A percentile compares a stretch with the other conserved stretches of the same genome.
phyloP scores from a whole-genome alignment of 257 asterid species.

The Solanum phureja region DNA sequence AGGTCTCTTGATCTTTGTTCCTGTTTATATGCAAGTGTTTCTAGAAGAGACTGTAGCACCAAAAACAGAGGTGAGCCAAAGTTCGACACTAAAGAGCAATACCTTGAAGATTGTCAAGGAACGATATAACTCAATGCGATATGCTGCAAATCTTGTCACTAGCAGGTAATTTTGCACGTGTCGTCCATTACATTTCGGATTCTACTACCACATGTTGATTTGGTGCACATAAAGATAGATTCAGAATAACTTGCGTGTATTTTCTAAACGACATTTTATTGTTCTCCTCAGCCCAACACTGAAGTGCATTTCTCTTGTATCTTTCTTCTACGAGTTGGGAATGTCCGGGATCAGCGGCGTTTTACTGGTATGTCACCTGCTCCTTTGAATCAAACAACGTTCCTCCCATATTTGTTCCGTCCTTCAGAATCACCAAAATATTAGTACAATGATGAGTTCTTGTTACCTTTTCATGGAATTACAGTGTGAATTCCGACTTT shows the following conservation, averaged over 20 bases:
- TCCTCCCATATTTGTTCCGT: background rate
- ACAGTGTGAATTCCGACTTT: background rate
- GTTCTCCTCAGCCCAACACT: slow-evolving; percentile 51
- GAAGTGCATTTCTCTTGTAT: slow-evolving; percentile 57
- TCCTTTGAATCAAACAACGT: background rate
- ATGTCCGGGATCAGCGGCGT: slow-evolving; percentile 81
- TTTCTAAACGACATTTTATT: slow-evolving; percentile 4
- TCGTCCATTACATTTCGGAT: background rate
- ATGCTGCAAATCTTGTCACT: slow-evolving; percentile 51
- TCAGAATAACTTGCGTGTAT: background rate
- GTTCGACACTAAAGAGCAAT: slow-evolving; percentile 31
- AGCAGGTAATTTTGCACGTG: slow-evolving; percentile 36
- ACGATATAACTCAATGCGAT: slow-evolving; percentile 60
- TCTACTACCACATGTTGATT: background rate
- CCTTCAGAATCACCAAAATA: background rate
- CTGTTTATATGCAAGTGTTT: slow-evolving; percentile 57
- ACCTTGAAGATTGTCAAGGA: slow-evolving; percentile 36
- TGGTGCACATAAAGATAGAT: background rate
- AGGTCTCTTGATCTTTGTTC: slow-evolving; percentile 50
- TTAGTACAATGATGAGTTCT: background rate
- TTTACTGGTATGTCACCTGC: slow-evolving; percentile 49
- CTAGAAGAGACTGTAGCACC: slow-evolving; percentile 60
- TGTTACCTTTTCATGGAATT: background rate
- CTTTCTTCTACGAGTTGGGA: slow-evolving; percentile 92
- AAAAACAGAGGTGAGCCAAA: slow-evolving; percentile 15